Evolutionary conservation across 805 yeast genomes (phyloP).

Genomic region (Monosporozyma servazzii): DNA sequence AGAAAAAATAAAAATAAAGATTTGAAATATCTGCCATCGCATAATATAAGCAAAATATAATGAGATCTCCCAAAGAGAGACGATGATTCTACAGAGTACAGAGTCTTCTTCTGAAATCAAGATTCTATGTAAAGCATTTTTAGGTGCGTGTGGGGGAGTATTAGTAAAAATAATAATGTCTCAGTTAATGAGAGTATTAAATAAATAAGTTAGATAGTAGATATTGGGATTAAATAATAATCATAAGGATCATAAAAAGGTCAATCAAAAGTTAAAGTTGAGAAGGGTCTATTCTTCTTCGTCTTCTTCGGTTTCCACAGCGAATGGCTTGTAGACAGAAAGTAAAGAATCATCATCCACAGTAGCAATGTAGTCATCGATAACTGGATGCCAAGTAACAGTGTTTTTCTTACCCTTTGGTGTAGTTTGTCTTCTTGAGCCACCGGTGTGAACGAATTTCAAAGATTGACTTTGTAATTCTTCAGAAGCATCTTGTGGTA

Average conservation of each 20-base stretch:
- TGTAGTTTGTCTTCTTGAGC: constrained; percentile 13
- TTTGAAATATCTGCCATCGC: neutral
- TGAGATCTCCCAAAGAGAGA: too few relatives aligned
- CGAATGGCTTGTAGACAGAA: constrained; percentile 27
- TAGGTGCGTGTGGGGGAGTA: too few relatives aligned
- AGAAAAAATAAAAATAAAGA: neutral
- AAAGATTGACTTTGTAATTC: constrained; percentile 23
- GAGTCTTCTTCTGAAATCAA: too few relatives aligned
- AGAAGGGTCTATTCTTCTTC: neutral
- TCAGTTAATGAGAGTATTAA: neutral
- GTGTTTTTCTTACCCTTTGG: constrained; percentile 18
- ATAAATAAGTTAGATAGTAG: neutral
- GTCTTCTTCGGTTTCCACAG: neutral
- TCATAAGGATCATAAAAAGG: neutral
- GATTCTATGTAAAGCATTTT: too few relatives aligned
- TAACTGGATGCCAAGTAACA: constrained; percentile 26
- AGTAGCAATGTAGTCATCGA: constrained; percentile 24
- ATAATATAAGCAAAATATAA: neutral
- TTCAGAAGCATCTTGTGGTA: constrained; percentile 27
- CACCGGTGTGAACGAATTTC: constrained; percentile 25
- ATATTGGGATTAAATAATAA: neutral
- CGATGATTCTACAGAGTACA: too few relatives aligned
- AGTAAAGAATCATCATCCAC: constrained; percentile 27
- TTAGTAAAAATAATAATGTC: neutral
- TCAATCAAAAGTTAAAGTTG: neutral